Evolutionary conservation across 2,329 filamentous ascomycete genomes (phyloP), one percentile per base, ranked within the genome.

Genomic region (Cladosporium halotolerans): DNA sequence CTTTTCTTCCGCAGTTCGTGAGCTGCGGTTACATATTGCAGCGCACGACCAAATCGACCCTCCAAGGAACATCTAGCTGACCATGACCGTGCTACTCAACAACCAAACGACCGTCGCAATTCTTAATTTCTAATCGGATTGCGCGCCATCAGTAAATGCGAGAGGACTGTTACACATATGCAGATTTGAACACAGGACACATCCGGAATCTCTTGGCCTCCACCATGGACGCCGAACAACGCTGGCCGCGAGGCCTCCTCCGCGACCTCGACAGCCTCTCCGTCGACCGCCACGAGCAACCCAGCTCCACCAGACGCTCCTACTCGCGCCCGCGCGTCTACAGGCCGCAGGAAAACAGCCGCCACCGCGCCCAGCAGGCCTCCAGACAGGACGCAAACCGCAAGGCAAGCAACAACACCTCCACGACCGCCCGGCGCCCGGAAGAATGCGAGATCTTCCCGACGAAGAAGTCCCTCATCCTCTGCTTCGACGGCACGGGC

Each of bases 401-500:
- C 48, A 18, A 42, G 3, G 8, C 36, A 5, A 39, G 16, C 40
- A 10, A 42, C 14, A 42, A 42, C 19, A 23, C 16, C 16, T 9
- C 14, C 16, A 10, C 44, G 33, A 3, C 23, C 23, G 23, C 34
- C 34, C 34, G n/a, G 5, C 40, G 40, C 40, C 11, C 18, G 40
- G 16, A n/a, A 11, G 34, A 38, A 11, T 11, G 34, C 34, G 40
- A 42, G 13, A 13, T 44, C 8, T 51, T 51, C 19, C 28, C 32
- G 6, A 33, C 48, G 11, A 53, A 53, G 31, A 53, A 53, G 13
- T 40, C 50, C 6, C 44, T 53, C 34, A 53, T 53, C 28, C 50
- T 53, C 23, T 73, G 71, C 56, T 73, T 73, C 41, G 71, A 73
- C 53, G 71, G 71, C 31, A 73, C 70, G 10, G 70, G 71, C 14